phyloP scores from a whole-genome alignment of 352 stramenopile species.

The Phytophthora agathidicida region DNA sequence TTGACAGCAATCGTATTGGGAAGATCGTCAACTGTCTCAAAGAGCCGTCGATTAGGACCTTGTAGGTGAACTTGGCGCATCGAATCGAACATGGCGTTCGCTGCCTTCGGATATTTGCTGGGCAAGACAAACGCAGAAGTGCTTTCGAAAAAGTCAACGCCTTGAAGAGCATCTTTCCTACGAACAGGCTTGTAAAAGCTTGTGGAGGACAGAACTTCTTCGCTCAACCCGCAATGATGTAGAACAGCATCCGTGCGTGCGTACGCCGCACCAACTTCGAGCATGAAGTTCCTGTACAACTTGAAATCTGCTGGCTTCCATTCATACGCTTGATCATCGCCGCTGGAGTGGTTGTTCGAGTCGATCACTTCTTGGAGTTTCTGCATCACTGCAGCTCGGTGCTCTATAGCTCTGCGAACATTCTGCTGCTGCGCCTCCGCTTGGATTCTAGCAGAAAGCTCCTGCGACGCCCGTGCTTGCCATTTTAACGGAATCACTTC shows the following conservation, averaged over 20 bases:
- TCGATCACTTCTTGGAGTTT: slow-evolving; percentile 10
- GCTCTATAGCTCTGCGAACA: slow-evolving; percentile 8
- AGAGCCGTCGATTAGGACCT: not conserved
- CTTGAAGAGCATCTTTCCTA: slow-evolving; percentile 3
- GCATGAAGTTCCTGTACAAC: slow-evolving; percentile 8
- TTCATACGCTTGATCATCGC: not conserved
- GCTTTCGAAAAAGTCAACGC: slow-evolving; percentile 10
- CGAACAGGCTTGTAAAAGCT: slow-evolving; percentile 16
- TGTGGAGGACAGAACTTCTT: not conserved
- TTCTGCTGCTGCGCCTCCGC: not conserved
- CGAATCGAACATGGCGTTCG: slow-evolving; percentile 10
- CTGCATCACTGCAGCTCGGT: not conserved
- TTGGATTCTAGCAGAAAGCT: slow-evolving; percentile 3
- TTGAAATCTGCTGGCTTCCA: slow-evolving; percentile 10
- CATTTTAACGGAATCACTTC: slow-evolving; percentile 1
- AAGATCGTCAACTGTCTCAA: not conserved
- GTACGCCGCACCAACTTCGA: slow-evolving; percentile 4
- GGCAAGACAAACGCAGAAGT: slow-evolving; percentile 13
- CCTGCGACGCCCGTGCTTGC: slow-evolving; percentile 10
- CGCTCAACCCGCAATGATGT: not conserved
- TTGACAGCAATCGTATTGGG: slow-evolving; percentile 20
- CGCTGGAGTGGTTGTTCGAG: not conserved
- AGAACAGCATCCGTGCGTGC: slow-evolving; percentile 10
- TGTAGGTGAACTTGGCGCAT: slow-evolving; percentile 11
- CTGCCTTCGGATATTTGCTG: slow-evolving; percentile 5